Base-by-base conservation (phyloP, 768 basidiomycete genomes). In the Mycena chlorophos region DNA sequence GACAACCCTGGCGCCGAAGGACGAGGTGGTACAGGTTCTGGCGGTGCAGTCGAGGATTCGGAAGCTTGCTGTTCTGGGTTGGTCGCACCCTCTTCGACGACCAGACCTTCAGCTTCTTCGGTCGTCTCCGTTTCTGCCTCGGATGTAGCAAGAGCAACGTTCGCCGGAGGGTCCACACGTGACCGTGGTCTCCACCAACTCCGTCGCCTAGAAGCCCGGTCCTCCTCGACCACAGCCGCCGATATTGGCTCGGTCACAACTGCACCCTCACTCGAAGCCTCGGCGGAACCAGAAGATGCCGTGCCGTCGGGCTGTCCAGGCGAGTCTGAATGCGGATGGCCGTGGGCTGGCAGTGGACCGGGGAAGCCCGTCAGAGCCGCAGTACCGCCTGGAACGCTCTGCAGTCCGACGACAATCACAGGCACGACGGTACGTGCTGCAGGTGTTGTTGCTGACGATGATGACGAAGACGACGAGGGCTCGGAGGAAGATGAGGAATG, bases 341-440 rank as follows among this genome's bases (percentile, higher is more conserved):
- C n/a, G n/a, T n/a, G n/a, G n/a, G 31, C 10, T 8, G 31, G 31
- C 17, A 17, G 31, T 8, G 31, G 31, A 46, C 22, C 22, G 45
- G 14, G 26, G 46, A 64, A n/a, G 53, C 60, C 66, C 38, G 20
- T 14, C 6, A 61, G 55, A 20, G 38, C 61, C 17, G 68, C 69
- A 54, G 65, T 48, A 28, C 52, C 66, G 26, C 48, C 56, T n/a
- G 67, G 51, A 52, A 69, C 87, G 55, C 86, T 87, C 70, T 91
- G 90, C 42, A 92, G 71, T 8, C 90, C 90, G 25, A 92, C 89
- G 52, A 92, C 85, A 57, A 92, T 90, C 57, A 92, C 88, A 19
- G 90, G 90, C 14, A 91, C 83, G 30, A 91, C 87, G 20, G 83
- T 71, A 60, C 77, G 76, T 23, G 27, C n/a, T 5, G 48, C 48